phyloP scores from a whole-genome alignment of 768 basidiomycete genomes.

The Boletus rubroflammeus region DNA sequence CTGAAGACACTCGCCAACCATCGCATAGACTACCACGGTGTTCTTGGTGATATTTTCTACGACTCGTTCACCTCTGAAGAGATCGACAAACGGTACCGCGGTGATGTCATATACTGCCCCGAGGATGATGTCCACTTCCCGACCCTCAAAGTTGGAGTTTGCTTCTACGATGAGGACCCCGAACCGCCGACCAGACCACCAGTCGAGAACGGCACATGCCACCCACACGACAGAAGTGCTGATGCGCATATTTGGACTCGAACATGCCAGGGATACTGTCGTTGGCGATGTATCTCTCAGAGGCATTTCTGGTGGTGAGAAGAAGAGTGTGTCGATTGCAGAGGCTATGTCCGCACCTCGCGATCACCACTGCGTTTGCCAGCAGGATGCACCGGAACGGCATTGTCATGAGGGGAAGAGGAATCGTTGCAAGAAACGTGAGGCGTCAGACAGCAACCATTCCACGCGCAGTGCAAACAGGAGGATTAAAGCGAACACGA shows the following conservation, averaged over 20 bases:
- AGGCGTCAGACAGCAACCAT: too few relatives aligned
- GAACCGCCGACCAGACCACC: constrained; percentile 20
- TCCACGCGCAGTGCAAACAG: too few relatives aligned
- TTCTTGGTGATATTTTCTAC: constrained; percentile 42
- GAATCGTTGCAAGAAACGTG: too few relatives aligned
- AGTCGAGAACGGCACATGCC: constrained; percentile 29
- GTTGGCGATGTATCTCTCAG: constrained; percentile 76
- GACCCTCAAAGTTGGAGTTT: constrained; percentile 48
- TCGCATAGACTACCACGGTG: constrained; percentile 37
- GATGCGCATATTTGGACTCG: constrained; percentile 70
- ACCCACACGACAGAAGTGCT: constrained; percentile 42
- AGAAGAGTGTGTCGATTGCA: constrained; percentile 78
- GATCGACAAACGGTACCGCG: constrained; percentile 45
- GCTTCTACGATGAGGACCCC: constrained; percentile 49
- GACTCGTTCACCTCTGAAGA: constrained; percentile 43
- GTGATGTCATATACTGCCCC: constrained; percentile 44
- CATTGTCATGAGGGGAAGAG: too few relatives aligned
- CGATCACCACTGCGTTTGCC: too few relatives aligned
- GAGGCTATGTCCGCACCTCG: constrained; percentile 64
- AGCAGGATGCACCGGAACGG: too few relatives aligned
- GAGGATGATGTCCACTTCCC: constrained; percentile 16
- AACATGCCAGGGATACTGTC: constrained; percentile 65
- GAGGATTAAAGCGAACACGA: too few relatives aligned
- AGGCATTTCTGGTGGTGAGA: constrained; percentile 75
- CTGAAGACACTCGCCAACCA: constrained; percentile 51